A percentile compares a stretch with the other conserved stretches of the same genome.
These are phyloP conservation scores for Gloeophyllum trabeum DNA, from an alignment of 768 basidiomycete species.

Conservation along the genomic window DNA sequence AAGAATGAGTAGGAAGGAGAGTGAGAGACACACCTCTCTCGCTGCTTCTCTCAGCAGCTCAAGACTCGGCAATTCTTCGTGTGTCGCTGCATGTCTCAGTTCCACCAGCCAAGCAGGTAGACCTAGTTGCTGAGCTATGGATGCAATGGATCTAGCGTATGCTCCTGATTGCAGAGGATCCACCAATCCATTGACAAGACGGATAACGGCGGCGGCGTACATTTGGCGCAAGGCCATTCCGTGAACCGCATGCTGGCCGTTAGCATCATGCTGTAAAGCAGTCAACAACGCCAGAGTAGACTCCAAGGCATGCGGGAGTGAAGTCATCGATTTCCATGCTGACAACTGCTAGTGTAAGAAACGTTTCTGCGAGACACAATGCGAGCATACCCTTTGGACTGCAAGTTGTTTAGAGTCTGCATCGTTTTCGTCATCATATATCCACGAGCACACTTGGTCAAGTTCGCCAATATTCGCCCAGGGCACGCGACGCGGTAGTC, in stretches of 20 bases:
- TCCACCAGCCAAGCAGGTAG: constrained; percentile 88
- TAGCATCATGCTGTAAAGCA: constrained; percentile 43
- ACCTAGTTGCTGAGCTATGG: constrained; percentile 78
- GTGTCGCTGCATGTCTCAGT: constrained; percentile 89
- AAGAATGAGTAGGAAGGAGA: not conserved
- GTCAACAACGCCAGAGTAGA: constrained; percentile 54
- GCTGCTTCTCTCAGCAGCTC: constrained; percentile 69
- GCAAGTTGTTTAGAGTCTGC: constrained; percentile 42
- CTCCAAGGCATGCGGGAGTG: constrained; percentile 77
- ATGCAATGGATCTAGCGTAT: constrained; percentile 84
- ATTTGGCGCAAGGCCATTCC: constrained; percentile 55
- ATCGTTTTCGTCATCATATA: constrained; percentile 57
- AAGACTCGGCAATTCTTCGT: constrained; percentile 86
- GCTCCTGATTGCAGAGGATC: constrained; percentile 86
- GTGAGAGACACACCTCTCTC: constrained; percentile 37
- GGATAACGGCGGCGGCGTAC: constrained; percentile 72
- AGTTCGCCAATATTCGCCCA: constrained; percentile 65
- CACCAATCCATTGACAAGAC: constrained; percentile 91
- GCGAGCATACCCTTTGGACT: constrained; percentile 45
- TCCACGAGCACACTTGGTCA: constrained; percentile 66
- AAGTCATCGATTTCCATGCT: constrained; percentile 66
- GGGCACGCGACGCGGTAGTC: constrained; percentile 70
- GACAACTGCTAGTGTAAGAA: constrained; percentile 38
- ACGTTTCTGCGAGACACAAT: not conserved
- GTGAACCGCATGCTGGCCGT: constrained; percentile 15